These are phyloP conservation scores for Xylaria sp. DNA, from an alignment of 2,329 filamentous ascomycete genomes.

Conservation along the genomic window DNA sequence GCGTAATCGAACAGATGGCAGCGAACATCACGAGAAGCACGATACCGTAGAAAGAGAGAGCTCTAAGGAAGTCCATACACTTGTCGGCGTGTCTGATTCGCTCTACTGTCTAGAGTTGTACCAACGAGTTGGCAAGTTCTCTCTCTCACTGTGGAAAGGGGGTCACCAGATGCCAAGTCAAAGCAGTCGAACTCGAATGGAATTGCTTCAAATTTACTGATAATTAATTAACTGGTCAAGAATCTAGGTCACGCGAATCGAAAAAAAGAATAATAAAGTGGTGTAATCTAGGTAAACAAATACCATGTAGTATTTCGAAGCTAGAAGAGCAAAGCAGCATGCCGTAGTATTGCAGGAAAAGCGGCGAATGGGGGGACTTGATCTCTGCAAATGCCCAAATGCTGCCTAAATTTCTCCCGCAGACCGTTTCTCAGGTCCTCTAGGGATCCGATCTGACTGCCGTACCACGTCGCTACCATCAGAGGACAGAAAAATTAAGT, in stretches of 20 bases:
- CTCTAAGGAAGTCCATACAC: not conserved
- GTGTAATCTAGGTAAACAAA: conserved; percentile 12
- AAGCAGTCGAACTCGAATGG: not conserved
- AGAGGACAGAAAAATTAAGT: conserved; percentile 15
- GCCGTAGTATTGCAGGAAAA: not conserved
- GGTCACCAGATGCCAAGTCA: no score
- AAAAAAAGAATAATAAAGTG: conserved; percentile 3
- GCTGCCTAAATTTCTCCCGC: conserved; percentile 3
- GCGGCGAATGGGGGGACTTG: not conserved
- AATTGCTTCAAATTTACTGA: not conserved
- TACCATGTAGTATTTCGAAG: conserved; percentile 11
- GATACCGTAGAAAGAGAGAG: not conserved
- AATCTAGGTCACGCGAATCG: conserved; percentile 6
- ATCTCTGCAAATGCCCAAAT: conserved; percentile 3
- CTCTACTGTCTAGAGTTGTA: no score
- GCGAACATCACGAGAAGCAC: not conserved
- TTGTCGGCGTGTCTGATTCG: no score
- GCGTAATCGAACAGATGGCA: not conserved
- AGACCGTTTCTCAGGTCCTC: conserved; percentile 7
- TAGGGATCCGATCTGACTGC: conserved; percentile 5
- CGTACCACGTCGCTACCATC: conserved; percentile 3
- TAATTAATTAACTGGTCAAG: not conserved
- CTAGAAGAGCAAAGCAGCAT: conserved; percentile 1
- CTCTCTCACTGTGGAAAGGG: no score
- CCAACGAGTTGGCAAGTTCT: no score